Conservation (phyloP, 495 filamentous ascomycete genomes). For the Neurospora sp. region DNA sequence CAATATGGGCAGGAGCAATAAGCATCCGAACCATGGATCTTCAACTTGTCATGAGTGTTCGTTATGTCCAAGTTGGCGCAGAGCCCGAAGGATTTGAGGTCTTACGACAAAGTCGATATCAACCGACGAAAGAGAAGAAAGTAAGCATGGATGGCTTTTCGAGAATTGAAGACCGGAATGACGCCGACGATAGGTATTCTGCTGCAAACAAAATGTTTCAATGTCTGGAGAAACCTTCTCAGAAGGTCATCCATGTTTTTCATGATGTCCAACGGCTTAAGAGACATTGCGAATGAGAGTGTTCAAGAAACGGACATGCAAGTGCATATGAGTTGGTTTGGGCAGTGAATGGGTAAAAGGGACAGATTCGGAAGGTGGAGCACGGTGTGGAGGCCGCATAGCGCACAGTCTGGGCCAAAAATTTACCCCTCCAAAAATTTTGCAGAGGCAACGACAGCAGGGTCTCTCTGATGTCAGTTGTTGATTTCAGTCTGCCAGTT, state of each 20-base stretch:
- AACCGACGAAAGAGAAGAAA: background rate
- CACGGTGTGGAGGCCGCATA: background rate
- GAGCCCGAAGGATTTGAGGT: background rate
- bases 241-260: background rate
- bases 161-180: background rate
- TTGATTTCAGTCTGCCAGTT: background rate
- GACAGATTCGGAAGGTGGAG: background rate
- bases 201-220: background rate
- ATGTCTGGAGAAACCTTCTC: background rate
- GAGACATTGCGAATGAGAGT: background rate
- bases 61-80: background rate
- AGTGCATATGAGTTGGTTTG: background rate
- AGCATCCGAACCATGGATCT: background rate
- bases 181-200: background rate
- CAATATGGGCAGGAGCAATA: background rate
- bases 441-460: conserved; percentile 1
- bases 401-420: background rate
- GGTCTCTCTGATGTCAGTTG: background rate
- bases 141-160: background rate
- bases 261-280: background rate
- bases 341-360: background rate
- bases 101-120: background rate
- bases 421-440: conserved; percentile 10
- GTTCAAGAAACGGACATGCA: background rate
- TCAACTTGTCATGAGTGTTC: background rate